phyloP scores from a whole-genome alignment of 2,329 filamentous ascomycete species.

The Cephalotrichum gorgonifer region DNA sequence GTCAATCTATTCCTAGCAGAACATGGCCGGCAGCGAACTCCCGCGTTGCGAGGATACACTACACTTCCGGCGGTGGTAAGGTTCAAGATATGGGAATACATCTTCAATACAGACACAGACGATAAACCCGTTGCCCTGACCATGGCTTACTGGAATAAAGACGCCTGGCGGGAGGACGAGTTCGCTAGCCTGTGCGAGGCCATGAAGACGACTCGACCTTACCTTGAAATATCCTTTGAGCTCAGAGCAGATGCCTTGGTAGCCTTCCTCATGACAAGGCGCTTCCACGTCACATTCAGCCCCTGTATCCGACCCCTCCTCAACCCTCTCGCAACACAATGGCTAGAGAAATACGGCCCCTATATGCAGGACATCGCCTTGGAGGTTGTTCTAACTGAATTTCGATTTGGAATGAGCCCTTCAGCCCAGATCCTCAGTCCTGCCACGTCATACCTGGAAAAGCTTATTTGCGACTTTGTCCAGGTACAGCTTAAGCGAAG shows the following conservation, averaged over 20 bases:
- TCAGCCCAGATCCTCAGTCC: slow-evolving; percentile 14
- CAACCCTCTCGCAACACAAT: slow-evolving; percentile 23
- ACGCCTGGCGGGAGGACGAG: slow-evolving; percentile 22
- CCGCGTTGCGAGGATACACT: slow-evolving; percentile 9
- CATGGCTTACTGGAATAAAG: slow-evolving; percentile 13
- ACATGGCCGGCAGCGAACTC: slow-evolving; percentile 6
- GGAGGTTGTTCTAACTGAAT: slow-evolving; percentile 29
- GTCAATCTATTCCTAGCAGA: slow-evolving; percentile 14
- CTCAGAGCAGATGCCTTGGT: slow-evolving; percentile 26
- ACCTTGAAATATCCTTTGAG: slow-evolving; percentile 19
- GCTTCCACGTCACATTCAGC: slow-evolving; percentile 27
- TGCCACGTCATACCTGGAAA: slow-evolving; percentile 14
- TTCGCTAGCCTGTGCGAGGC: slow-evolving; percentile 19
- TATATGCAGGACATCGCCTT: slow-evolving; percentile 25
- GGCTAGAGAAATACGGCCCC: slow-evolving; percentile 21
- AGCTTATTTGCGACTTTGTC: slow-evolving; percentile 18
- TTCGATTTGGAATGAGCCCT: slow-evolving; percentile 19
- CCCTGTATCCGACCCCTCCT: slow-evolving; percentile 21
- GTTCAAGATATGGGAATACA: slow-evolving; percentile 15
- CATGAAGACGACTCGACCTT: slow-evolving; percentile 14
- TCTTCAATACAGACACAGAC: slow-evolving; percentile 9
- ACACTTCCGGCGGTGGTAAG: slow-evolving; percentile 16
- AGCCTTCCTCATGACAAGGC: slow-evolving; percentile 20
- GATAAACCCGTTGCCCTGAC: slow-evolving; percentile 19
- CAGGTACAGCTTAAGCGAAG: slow-evolving; percentile 13